Evolutionary conservation across 441 rosid genomes (phyloP).

Genomic region (Jatropha podagrica): DNA sequence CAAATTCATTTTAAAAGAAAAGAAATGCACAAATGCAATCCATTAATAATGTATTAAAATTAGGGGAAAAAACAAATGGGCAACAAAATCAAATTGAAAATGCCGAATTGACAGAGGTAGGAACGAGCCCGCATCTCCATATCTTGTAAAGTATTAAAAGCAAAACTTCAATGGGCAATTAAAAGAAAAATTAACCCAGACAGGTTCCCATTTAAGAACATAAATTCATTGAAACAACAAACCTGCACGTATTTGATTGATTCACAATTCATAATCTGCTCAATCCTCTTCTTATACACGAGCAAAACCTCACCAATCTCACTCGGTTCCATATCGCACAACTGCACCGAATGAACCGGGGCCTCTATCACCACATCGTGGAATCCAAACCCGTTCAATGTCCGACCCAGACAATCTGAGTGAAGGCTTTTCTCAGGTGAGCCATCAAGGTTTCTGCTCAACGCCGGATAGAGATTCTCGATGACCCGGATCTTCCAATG

Average conservation of each 20-base stretch:
- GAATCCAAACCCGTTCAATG: slow-evolving; percentile 58
- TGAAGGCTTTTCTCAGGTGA: slow-evolving; percentile 20
- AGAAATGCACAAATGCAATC: too few relatives aligned
- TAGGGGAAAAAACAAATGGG: background rate
- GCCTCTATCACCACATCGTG: slow-evolving; percentile 86
- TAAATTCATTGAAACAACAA: background rate
- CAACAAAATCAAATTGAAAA: background rate
- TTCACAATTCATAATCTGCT: slow-evolving; percentile 48
- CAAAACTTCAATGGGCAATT: background rate
- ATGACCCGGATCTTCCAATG: slow-evolving; percentile 77
- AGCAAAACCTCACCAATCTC: slow-evolving; percentile 64
- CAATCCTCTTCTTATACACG: slow-evolving; percentile 64
- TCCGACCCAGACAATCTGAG: slow-evolving; percentile 21
- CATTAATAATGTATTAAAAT: too few relatives aligned
- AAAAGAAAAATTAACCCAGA: background rate
- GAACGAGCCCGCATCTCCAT: slow-evolving; percentile 4
- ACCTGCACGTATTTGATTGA: slow-evolving; percentile 76
- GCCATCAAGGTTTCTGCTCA: slow-evolving; percentile 49
- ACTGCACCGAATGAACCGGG: slow-evolving; percentile 64
- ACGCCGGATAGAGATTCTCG: slow-evolving; percentile 79
- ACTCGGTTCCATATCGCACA: slow-evolving; percentile 46
- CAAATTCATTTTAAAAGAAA: too few relatives aligned
- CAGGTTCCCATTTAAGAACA: background rate
- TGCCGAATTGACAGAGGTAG: background rate
- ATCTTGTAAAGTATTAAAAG: background rate